Percentiles rank a stretch among this genome's conserved stretches.
phyloP scores from a whole-genome alignment of 2,329 filamentous ascomycete species.

The Hymenoscyphus fructigenus region DNA sequence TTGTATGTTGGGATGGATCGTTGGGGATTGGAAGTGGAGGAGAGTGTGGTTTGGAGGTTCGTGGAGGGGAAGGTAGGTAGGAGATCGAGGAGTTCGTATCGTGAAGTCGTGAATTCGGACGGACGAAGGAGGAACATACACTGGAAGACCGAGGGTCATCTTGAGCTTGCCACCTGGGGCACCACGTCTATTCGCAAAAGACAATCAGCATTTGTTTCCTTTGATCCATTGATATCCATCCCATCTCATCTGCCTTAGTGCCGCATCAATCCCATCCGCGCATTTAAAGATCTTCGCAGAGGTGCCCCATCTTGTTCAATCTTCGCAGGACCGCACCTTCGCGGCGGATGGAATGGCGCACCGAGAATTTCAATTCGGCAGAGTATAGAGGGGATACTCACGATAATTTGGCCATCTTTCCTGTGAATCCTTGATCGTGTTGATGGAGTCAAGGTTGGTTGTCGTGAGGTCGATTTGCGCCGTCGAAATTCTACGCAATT shows the following conservation, averaged over 20 bases:
- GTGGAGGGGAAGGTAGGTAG: neutral
- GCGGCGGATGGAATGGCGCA: neutral
- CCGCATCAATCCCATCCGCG: neutral
- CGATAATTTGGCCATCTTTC: slow-evolving; percentile 64
- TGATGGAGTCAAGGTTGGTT: slow-evolving; percentile 31
- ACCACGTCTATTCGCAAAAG: slow-evolving; percentile 61
- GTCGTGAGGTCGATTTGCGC: too few relatives aligned
- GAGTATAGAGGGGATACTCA: slow-evolving; percentile 44
- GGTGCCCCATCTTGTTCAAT: too few relatives aligned
- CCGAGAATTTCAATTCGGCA: neutral
- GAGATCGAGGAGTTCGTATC: neutral
- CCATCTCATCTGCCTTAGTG: neutral
- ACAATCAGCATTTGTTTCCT: slow-evolving; percentile 20
- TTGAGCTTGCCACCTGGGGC: slow-evolving; percentile 99
- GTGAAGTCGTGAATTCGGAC: slow-evolving; percentile 27
- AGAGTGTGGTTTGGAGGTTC: too few relatives aligned
- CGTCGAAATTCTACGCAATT: too few relatives aligned
- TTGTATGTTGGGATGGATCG: neutral
- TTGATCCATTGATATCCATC: neutral
- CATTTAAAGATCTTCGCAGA: neutral
- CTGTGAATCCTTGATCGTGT: slow-evolving; percentile 39
- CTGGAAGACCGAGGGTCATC: slow-evolving; percentile 99
- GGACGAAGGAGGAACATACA: slow-evolving; percentile 65
- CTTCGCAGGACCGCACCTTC: slow-evolving; percentile 4
- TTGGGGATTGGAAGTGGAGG: too few relatives aligned